Percentiles rank a stretch among this genome's conserved stretches.
Conservation (phyloP, 2,329 filamentous ascomycete genomes). For the Graphilbum sp. region DNA sequence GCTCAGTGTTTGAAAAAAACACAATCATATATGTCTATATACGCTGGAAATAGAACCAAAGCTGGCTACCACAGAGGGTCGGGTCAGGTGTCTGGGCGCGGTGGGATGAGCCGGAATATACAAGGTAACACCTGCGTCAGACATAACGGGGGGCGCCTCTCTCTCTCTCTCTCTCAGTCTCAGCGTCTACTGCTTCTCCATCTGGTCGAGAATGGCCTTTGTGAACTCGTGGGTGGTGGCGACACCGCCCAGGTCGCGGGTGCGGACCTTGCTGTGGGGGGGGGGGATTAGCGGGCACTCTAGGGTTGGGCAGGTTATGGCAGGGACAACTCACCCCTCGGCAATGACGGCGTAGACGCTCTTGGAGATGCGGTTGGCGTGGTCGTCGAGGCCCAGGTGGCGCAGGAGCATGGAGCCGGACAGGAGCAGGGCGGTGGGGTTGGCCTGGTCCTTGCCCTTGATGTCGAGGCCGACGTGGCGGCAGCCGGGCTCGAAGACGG, state of each 20-base stretch:
- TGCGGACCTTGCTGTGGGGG: conserved; percentile 56
- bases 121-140: no score
- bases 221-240: conserved; percentile 91
- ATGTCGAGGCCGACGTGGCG: conserved; percentile 98
- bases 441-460: conserved; percentile 98
- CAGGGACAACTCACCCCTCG: conserved; percentile 53
- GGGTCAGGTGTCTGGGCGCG: no score
- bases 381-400: conserved; percentile 92
- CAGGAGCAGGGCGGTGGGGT: conserved; percentile 89
- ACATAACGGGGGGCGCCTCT: no score
- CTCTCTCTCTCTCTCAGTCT: no score
- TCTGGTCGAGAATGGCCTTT: conserved; percentile 81
- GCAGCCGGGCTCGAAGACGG: conserved; percentile 97
- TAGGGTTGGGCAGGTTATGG: no score
- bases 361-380: conserved; percentile 96
- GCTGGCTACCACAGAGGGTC: no score
- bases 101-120: no score
- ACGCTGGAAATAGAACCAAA: not conserved
- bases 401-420: conserved; percentile 94
- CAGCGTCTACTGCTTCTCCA: conserved; percentile 59
- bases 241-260: conserved; percentile 88
- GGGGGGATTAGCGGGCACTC: no score
- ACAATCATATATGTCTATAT: no score
- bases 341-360: conserved; percentile 63
- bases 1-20: no score